phyloP scores from a whole-genome alignment of 1,139 yeast species.

The Starmera stellimalicola region DNA sequence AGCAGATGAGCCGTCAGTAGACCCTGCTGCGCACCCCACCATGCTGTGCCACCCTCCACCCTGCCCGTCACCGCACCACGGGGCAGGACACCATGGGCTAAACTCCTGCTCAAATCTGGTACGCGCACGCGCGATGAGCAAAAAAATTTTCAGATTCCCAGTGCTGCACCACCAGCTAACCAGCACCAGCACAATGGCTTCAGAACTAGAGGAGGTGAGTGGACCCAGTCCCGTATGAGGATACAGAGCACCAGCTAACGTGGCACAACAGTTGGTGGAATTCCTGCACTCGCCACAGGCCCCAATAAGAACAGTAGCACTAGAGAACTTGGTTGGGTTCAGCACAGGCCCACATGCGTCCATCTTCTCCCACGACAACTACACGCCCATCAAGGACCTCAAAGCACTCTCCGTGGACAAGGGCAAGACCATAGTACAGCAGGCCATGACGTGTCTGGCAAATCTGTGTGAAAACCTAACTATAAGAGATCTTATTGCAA shows the following conservation, averaged over 20 bases:
- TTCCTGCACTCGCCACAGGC: constrained; percentile 81
- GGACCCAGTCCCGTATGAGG: too few species aligned
- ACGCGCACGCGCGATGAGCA: constrained; percentile 1
- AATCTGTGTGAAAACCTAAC: constrained; percentile 67
- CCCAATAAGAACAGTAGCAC: constrained; percentile 75
- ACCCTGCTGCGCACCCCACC: too few species aligned
- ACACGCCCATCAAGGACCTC: constrained; percentile 66
- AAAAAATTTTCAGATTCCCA: too few species aligned
- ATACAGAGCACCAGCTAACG: background rate
- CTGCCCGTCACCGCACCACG: too few species aligned
- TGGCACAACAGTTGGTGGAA: constrained; percentile 49
- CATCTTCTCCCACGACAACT: constrained; percentile 63
- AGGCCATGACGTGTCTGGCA: constrained; percentile 72
- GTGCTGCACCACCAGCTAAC: too few species aligned
- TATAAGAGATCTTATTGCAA: constrained; percentile 51
- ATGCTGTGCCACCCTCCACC: too few species aligned
- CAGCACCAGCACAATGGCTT: constrained; percentile 5
- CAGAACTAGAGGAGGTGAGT: constrained; percentile 9
- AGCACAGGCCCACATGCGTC: constrained; percentile 60
- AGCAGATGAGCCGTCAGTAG: too few species aligned
- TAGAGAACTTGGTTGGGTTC: constrained; percentile 76
- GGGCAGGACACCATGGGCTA: too few species aligned
- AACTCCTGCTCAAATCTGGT: too few species aligned
- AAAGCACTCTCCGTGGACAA: constrained; percentile 44
- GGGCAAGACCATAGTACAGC: constrained; percentile 48